Conservation (phyloP, 2,329 filamentous ascomycete genomes). For the Sarocladium oryzae region DNA sequence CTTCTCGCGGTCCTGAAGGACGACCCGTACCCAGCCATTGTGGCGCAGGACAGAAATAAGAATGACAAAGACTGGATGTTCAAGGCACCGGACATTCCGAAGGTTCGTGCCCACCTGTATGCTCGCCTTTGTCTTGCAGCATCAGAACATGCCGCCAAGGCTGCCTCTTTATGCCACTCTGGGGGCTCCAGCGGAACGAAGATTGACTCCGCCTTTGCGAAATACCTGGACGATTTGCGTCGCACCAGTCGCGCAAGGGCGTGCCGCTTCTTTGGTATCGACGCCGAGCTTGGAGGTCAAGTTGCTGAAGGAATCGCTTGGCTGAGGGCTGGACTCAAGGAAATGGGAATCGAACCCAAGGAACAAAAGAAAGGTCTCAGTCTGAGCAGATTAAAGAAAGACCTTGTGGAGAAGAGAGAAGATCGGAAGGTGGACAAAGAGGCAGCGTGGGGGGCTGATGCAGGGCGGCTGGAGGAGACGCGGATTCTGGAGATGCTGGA, state of each 20-base stretch:
- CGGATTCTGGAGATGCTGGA: conserved; percentile 82
- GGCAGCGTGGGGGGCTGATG: conserved; percentile 71
- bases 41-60: conserved; percentile 75
- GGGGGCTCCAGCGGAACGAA: conserved; percentile 30
- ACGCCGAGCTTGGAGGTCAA: conserved; percentile 76
- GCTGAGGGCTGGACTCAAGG: conserved; percentile 69
- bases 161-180: conserved; percentile 44
- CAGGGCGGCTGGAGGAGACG: conserved; percentile 75
- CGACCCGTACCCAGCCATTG: conserved; percentile 80
- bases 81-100: conserved; percentile 77
- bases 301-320: conserved; percentile 83
- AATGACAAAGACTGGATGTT: conserved; percentile 96
- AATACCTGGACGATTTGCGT: conserved; percentile 70
- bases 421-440: conserved; percentile 73
- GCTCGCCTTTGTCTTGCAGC: conserved; percentile 82
- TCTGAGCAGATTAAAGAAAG: conserved; percentile 62
- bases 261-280: conserved; percentile 84
- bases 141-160: conserved; percentile 77
- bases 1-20: conserved; percentile 88
- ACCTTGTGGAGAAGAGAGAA: conserved; percentile 69
- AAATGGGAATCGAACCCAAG: conserved; percentile 59
- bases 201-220: conserved; percentile 59
- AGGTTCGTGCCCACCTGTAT: conserved; percentile 82
- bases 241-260: conserved; percentile 75
- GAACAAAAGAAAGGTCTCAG: conserved; percentile 46